Evolutionary conservation across 208 protist genomes (phyloP), one percentile per base, ranked within the genome.

Genomic region (Leishmania guyanensis): DNA sequence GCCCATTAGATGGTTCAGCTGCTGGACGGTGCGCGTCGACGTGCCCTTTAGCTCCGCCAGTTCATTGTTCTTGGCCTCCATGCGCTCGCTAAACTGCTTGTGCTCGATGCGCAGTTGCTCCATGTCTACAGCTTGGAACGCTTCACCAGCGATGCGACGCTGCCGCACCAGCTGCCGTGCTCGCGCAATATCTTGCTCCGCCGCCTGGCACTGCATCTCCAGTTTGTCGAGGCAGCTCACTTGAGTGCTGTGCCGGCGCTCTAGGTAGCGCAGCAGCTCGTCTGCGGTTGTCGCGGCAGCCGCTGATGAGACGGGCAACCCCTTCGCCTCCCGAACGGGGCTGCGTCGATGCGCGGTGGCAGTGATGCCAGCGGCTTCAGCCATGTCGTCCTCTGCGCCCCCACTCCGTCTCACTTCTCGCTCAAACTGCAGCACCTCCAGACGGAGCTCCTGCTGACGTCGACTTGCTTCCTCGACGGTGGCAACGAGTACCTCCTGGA

Each of bases 41-140:
- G 94, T 98, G 33, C 96, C 90, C 82, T 99, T 99, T n/a, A 99
- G 88, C 73, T 93, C 87, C 22, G 98, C 91, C 46, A 99, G 86
- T 84, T 99, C 98, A 54, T 87, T 89, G 87, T 99, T 99, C 77
- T 98, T 98, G 79, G 97, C 86, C 50, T 98, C 96, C 58, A 99
- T 98, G 69, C 97, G 94, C 74, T 98, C 96, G n/a, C 86, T 94
- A 79, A 98, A 97, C 88, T 99, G 95, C 83, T 98, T 93, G 78
- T 99, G 99, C 79, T 99, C 98, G 85, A 99, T 99, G 60, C 95
- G 92, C 8, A 99, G 91, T 90, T 99, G 98, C 65, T 98, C 96
- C 84, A 99, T 98, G 80, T 99, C 98, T 79, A 99, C 98, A 1
- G 91, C 89, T 72, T 97, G 94, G 78, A 99, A 97, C 14, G 94